A percentile compares a stretch with the other conserved stretches of the same genome.
These are phyloP conservation scores for Plasmodium knowlesi DNA, from an alignment of 169 alveolate genomes.

Conservation along the genomic window DNA sequence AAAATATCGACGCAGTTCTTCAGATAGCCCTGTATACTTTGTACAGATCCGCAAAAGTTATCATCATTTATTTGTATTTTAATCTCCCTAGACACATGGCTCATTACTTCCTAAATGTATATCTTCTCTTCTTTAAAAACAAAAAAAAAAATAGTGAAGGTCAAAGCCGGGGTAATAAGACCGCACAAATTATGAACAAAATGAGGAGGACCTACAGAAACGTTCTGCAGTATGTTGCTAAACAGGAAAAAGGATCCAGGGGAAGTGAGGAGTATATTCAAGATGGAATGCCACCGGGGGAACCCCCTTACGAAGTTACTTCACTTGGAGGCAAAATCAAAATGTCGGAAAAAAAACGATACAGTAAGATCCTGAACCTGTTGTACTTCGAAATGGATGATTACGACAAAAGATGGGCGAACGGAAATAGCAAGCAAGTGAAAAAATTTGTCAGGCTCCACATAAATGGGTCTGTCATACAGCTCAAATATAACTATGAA, in stretches of 20 bases:
- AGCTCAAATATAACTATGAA: constrained; percentile 48
- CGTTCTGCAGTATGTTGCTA: not conserved
- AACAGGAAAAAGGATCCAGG: not conserved
- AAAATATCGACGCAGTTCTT: constrained; percentile 21
- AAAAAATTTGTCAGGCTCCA: constrained; percentile 19
- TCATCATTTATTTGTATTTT: constrained; percentile 47
- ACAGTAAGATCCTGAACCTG: constrained; percentile 8
- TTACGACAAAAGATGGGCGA: not conserved
- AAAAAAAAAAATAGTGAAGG: not conserved
- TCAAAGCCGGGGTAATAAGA: not conserved
- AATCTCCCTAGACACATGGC: constrained; percentile 31
- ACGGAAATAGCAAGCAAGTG: not conserved
- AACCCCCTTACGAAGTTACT: not conserved
- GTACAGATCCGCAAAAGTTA: constrained; percentile 33
- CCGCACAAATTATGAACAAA: not conserved
- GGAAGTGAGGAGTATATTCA: not conserved
- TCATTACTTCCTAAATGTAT: constrained; percentile 56
- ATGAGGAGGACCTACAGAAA: constrained; percentile 45
- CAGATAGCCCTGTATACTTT: constrained; percentile 36
- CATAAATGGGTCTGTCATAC: constrained; percentile 64
- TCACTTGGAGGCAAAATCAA: not conserved
- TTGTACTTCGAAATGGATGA: constrained; percentile 25
- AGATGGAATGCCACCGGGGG: not conserved
- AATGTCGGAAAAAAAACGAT: constrained; percentile 17
- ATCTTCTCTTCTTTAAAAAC: constrained; percentile 33